Evolutionary conservation across 768 basidiomycete species (phyloP), one percentile per base, ranked within the genome.

Genomic region (Hydnomerulius pinastri): DNA sequence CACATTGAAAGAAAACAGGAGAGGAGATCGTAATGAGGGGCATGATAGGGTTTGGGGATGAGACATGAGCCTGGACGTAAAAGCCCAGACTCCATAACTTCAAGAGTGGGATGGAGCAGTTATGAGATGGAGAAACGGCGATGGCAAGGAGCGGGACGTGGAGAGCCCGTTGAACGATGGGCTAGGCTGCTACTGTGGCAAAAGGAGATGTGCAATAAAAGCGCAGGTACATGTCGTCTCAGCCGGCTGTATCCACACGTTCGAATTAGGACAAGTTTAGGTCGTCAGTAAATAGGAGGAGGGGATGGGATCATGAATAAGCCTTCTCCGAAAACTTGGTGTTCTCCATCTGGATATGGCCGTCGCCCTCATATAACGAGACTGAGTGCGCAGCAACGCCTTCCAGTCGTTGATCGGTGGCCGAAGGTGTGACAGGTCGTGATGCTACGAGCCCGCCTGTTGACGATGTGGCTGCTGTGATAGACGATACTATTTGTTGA

Each of bases 401-500:
- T 20, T 81, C 77, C 28, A 63, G 66, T 50, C 74, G 72, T 27
- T 78, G 72, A 53, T 82, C 67, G 28, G 53, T 47, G 4, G 57
- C 77, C 27, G 76, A 74, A 1, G 89, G 89, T 5, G 89, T 92
- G 15, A 77, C 83, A 11, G 89, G 89, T 51, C 89, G 80, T 44
- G 89, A 90, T 5, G 85, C 79, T 12, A 78, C 79, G 29, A 85
- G 66, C 3, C 85, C 87, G 12, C 83, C 83, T 1, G 87, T 86
- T 20, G 88, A 88, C 3, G 80, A 85, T 0, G 87, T 88, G 21
- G 83, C 87, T n/a, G n/a, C n/a, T 4, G 88, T 90, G 46, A 83
- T 74, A 4, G 86, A 83, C 4, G 77, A 73, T 21, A 77, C 65
- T 43, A 78, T 72, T 57, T 81, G 77, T 55, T 88, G 90, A 65